Evolutionary conservation across 2,329 filamentous ascomycete genomes (phyloP).

Genomic region (Penicillium frequentans): DNA sequence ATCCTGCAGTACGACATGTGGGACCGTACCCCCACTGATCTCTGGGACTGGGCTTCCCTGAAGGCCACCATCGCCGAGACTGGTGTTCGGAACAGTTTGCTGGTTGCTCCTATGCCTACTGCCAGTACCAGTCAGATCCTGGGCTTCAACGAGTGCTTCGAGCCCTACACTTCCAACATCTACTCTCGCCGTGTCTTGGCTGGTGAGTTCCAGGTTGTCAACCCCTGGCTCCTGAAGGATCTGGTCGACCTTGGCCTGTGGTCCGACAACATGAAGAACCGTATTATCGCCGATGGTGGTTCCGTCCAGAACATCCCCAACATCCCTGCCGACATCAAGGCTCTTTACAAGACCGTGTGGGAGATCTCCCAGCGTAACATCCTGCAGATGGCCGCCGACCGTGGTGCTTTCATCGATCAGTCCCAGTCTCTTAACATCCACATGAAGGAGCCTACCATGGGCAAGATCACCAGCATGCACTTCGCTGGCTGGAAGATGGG

Average conservation of each 20-base stretch:
- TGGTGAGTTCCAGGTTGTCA: conserved; percentile 98
- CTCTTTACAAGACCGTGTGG: conserved; percentile 99
- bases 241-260: conserved; percentile 96
- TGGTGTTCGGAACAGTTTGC: conserved; percentile 90
- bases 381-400: conserved; percentile 96
- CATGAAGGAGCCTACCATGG: conserved; percentile 99
- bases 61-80: conserved; percentile 91
- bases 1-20: conserved; percentile 99
- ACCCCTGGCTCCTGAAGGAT: conserved; percentile 97
- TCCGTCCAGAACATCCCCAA: conserved; percentile 97
- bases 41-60: conserved; percentile 93
- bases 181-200: conserved; percentile 97
- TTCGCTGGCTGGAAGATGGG: conserved; percentile 99
- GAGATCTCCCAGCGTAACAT: conserved; percentile 96
- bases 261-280: conserved; percentile 99
- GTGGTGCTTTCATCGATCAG: conserved; percentile 98
- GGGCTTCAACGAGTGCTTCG: conserved; percentile 99
- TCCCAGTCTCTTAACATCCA: conserved; percentile 99
- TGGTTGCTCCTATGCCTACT: conserved; percentile 97
- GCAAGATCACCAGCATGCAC: conserved; percentile 99
- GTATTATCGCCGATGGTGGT: conserved; percentile 95
- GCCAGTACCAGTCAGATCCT: conserved; percentile 96
- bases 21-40: conserved; percentile 86
- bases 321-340: conserved; percentile 93
- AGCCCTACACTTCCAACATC: conserved; percentile 99